These are phyloP conservation scores for Lepidium africanum DNA, from an alignment of 345 rosid species.

Conservation along the genomic window DNA sequence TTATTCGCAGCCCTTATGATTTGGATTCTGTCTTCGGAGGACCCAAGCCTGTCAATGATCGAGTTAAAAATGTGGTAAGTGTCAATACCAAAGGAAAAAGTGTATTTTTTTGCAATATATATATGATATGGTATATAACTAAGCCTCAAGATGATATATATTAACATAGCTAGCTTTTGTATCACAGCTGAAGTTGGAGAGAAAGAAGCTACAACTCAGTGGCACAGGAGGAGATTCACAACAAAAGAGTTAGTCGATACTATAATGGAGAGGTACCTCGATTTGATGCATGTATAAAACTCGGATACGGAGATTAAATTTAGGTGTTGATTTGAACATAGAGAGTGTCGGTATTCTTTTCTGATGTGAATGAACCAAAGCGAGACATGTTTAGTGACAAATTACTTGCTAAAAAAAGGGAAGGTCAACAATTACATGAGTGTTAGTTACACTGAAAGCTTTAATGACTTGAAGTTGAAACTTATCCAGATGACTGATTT, in stretches of 20 bases:
- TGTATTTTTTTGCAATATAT: not conserved
- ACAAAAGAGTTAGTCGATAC: not conserved
- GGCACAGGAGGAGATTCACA: not conserved
- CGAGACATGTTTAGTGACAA: not conserved
- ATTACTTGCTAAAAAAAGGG: not conserved
- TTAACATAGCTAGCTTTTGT: not conserved
- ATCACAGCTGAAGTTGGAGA: constrained; percentile 4
- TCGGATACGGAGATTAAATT: not conserved
- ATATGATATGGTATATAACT: not conserved
- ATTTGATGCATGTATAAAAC: not conserved
- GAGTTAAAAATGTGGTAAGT: constrained; percentile 77
- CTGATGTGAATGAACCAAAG: not conserved
- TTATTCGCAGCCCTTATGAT: constrained; percentile 66
- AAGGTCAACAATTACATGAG: not conserved
- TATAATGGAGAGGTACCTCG: not conserved
- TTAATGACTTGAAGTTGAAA: not conserved
- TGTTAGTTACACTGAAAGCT: not conserved
- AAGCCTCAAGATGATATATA: not conserved
- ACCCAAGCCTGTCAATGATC: constrained; percentile 52
- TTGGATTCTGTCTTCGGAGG: constrained; percentile 77
- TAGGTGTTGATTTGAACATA: not conserved
- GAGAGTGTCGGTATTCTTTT: not conserved
- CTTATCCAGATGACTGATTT: not conserved
- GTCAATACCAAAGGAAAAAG: not conserved
- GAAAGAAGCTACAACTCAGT: not conserved